Percentiles rank a stretch among this genome's conserved stretches.
These are phyloP conservation scores for Polytolypa hystricis DNA, from an alignment of 2,329 filamentous ascomycete genomes.

Conservation along the genomic window DNA sequence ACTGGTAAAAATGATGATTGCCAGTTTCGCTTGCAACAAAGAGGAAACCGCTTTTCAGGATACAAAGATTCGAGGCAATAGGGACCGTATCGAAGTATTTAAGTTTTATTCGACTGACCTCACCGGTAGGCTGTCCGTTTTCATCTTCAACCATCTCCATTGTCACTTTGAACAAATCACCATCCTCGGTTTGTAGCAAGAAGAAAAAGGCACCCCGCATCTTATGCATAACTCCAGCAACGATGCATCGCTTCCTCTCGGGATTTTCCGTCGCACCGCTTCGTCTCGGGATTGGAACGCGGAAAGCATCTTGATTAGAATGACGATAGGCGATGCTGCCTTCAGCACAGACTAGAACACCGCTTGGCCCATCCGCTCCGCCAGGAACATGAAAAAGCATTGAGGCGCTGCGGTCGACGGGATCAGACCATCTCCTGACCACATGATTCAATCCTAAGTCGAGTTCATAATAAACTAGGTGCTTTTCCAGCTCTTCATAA, in stretches of 20 bases:
- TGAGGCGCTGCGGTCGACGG: constrained; percentile 79
- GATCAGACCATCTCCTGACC: constrained; percentile 89
- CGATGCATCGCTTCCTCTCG: constrained; percentile 74
- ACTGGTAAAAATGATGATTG: constrained; percentile 91
- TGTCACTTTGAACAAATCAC: constrained; percentile 94
- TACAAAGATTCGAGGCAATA: constrained; percentile 74
- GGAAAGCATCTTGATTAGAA: constrained; percentile 81
- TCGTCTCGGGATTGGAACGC: constrained; percentile 78
- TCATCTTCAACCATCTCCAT: constrained; percentile 82
- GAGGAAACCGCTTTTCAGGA: constrained; percentile 89
- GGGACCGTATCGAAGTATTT: constrained; percentile 98
- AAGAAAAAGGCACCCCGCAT: constrained; percentile 97
- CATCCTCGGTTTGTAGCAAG: constrained; percentile 87
- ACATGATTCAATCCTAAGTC: constrained; percentile 96
- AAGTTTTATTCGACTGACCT: constrained; percentile 75
- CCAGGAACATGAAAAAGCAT: constrained; percentile 93
- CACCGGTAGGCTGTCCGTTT: constrained; percentile 64
- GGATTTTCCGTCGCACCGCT: constrained; percentile 85
- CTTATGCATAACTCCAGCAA: constrained; percentile 93
- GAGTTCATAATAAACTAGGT: constrained; percentile 92
- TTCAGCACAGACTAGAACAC: constrained; percentile 87
- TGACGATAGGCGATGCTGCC: constrained; percentile 96
- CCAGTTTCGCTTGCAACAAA: constrained; percentile 88
- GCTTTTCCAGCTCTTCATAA: constrained; percentile 71
- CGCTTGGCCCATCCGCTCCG: constrained; percentile 84